Evolutionary conservation across 2,329 filamentous ascomycete genomes (phyloP).

Genomic region (Didymellaceae sp.): DNA sequence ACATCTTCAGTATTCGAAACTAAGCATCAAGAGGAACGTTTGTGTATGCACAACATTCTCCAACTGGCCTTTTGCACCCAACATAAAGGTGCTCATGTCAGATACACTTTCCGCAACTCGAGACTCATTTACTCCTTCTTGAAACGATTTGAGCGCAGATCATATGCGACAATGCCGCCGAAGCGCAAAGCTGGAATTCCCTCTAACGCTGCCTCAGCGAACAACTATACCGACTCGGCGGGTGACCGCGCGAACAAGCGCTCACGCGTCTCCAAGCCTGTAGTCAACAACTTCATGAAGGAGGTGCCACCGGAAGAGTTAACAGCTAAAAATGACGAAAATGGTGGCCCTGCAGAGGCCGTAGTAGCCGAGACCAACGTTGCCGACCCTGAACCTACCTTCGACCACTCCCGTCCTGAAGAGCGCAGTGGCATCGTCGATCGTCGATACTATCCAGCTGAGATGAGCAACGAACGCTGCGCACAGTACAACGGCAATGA

Average conservation of each 20-base stretch:
- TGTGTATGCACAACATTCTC: background rate
- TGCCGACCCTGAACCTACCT: conserved; percentile 9
- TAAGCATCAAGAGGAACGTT: background rate
- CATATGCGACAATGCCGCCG: conserved; percentile 33
- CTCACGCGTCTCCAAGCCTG: conserved; percentile 41
- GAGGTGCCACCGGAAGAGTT: conserved; percentile 6
- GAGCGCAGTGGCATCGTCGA: conserved; percentile 52
- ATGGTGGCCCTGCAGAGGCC: conserved; percentile 24
- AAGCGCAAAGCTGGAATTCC: conserved; percentile 43
- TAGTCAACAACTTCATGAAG: conserved; percentile 34
- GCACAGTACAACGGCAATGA: conserved; percentile 73
- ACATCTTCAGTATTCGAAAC: background rate
- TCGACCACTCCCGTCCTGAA: conserved; percentile 49
- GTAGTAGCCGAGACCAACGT: conserved; percentile 8
- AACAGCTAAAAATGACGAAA: conserved; percentile 24
- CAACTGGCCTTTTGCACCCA: too few relatives aligned
- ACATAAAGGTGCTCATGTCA: too few relatives aligned
- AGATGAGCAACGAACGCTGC: conserved; percentile 84
- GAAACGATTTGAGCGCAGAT: background rate
- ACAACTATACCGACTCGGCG: conserved; percentile 42
- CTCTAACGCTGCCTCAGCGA: conserved; percentile 27
- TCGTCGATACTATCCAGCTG: conserved; percentile 77
- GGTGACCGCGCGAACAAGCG: conserved; percentile 48
- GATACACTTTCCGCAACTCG: background rate
- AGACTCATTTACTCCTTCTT: background rate